A percentile compares a stretch with the other conserved stretches of the same genome.
These are phyloP conservation scores for Salvia sclarea DNA, from an alignment of 305 asterid genomes.

Conservation along the genomic window DNA sequence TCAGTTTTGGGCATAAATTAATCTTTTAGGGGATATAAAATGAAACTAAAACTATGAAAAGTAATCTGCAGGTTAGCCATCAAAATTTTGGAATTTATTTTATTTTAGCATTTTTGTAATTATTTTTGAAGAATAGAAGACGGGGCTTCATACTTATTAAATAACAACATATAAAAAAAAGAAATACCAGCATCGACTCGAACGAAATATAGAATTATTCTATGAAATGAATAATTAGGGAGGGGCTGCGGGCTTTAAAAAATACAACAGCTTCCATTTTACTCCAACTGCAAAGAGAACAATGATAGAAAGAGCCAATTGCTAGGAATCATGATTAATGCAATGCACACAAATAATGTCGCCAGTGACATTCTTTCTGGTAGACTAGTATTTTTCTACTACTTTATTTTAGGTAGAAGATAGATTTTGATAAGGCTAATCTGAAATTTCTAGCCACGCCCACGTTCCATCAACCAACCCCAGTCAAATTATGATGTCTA, in stretches of 20 bases:
- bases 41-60: background rate
- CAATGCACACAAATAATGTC: slow-evolving; percentile 15
- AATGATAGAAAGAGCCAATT: background rate
- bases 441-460: slow-evolving; percentile 16
- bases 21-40: too few species aligned
- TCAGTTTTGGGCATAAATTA: too few species aligned
- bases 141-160: background rate
- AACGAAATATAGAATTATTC: background rate
- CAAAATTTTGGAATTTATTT: background rate
- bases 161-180: background rate
- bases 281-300: slow-evolving; percentile 30
- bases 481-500: slow-evolving; percentile 37
- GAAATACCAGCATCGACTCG: background rate
- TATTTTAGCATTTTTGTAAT: background rate
- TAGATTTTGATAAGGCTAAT: background rate
- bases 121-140: background rate
- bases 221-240: background rate
- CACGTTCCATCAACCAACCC: slow-evolving; percentile 28
- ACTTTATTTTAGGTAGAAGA: background rate
- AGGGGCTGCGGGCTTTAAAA: background rate
- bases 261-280: slow-evolving; percentile 25
- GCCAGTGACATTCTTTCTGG: background rate
- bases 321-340: slow-evolving; percentile 23
- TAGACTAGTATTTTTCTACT: background rate
- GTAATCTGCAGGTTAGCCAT: background rate